Percentiles rank a stretch among this genome's conserved stretches.
phyloP scores from a whole-genome alignment of 768 basidiomycete species.

The Cystobasidium tubakii region DNA sequence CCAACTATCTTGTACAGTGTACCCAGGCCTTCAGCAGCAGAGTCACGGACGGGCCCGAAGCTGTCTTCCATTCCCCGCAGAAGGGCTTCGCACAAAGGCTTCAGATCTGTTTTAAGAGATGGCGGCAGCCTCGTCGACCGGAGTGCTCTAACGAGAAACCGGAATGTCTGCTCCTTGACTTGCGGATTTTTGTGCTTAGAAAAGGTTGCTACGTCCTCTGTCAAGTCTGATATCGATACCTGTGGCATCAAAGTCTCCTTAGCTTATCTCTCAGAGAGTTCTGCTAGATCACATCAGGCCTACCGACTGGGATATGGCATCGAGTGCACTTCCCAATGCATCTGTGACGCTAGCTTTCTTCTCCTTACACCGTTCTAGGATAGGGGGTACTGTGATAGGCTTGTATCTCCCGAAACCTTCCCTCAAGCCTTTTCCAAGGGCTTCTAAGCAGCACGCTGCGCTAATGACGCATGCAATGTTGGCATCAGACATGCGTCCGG shows the following conservation, averaged over 20 bases:
- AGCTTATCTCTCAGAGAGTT: not conserved
- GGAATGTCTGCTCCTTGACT: constrained; percentile 85
- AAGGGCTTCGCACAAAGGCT: constrained; percentile 70
- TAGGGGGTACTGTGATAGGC: constrained; percentile 64
- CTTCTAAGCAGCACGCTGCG: constrained; percentile 77
- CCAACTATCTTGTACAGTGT: constrained; percentile 95
- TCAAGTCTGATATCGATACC: constrained; percentile 72
- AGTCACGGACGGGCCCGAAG: constrained; percentile 77
- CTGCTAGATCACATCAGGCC: too few relatives aligned
- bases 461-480: constrained; percentile 92
- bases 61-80: constrained; percentile 75
- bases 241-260: constrained; percentile 49
- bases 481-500: constrained; percentile 76
- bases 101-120: constrained; percentile 63
- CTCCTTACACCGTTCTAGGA: constrained; percentile 88
- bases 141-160: constrained; percentile 75
- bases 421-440: constrained; percentile 75
- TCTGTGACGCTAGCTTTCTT: constrained; percentile 85
- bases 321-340: constrained; percentile 74
- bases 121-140: constrained; percentile 65
- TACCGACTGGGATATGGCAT: constrained; percentile 80
- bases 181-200: constrained; percentile 90
- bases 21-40: constrained; percentile 82
- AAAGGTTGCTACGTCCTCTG: constrained; percentile 71
- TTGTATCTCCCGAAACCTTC: constrained; percentile 66